phyloP scores from a whole-genome alignment of 2,329 filamentous ascomycete genomes.

The Chlorencoelia australis region DNA sequence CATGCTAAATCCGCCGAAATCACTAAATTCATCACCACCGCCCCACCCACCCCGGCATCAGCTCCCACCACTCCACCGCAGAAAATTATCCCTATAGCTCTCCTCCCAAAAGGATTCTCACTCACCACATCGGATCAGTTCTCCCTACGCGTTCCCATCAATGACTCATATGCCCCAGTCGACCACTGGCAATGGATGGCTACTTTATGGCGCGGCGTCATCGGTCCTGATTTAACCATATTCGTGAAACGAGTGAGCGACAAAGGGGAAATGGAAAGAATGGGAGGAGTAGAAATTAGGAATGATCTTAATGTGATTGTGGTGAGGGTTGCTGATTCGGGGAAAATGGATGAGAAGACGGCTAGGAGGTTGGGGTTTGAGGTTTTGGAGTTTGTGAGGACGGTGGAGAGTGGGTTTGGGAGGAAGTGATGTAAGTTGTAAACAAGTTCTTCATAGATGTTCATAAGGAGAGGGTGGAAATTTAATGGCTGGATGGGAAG shows the following conservation, averaged over 20 bases:
- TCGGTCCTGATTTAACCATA: constrained; percentile 71
- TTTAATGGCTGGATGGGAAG: too few species aligned
- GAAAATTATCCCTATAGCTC: constrained; percentile 52
- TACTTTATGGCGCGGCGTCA: constrained; percentile 78
- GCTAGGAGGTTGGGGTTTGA: constrained; percentile 75
- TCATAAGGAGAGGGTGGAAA: too few species aligned
- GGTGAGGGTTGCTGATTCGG: constrained; percentile 35
- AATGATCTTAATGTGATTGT: constrained; percentile 44
- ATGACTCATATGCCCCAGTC: constrained; percentile 67
- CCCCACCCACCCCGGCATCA: constrained; percentile 4
- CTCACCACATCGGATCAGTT: constrained; percentile 69
- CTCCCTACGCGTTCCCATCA: constrained; percentile 62
- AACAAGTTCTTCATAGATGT: too few species aligned
- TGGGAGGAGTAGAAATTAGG: constrained; percentile 46
- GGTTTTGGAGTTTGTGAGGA: constrained; percentile 66
- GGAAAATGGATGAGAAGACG: constrained; percentile 53
- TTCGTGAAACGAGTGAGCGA: constrained; percentile 40
- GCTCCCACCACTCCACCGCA: constrained; percentile 12
- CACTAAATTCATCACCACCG: constrained; percentile 41
- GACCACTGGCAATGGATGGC: constrained; percentile 99
- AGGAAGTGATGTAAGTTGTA: too few species aligned
- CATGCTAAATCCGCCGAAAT: constrained; percentile 67
- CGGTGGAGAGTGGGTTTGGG: constrained; percentile 15
- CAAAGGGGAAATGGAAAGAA: constrained; percentile 29
- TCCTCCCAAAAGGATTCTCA: constrained; percentile 71